These are phyloP conservation scores for Fusarium setosum DNA, from an alignment of 2,329 filamentous ascomycete species.

Conservation along the genomic window DNA sequence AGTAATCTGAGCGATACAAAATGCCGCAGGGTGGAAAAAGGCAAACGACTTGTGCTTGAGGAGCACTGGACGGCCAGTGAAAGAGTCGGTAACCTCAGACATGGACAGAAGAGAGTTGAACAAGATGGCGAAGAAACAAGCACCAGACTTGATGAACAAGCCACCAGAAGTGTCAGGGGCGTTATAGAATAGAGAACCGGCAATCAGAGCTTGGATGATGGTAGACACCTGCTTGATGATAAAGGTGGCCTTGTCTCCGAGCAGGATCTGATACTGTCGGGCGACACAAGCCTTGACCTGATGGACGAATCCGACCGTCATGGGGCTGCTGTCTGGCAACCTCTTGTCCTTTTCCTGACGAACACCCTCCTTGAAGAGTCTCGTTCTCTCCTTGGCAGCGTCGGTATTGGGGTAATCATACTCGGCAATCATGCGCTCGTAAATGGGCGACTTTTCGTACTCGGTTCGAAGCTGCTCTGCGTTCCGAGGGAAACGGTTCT, in stretches of 20 bases:
- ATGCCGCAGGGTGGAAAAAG: conserved; percentile 67
- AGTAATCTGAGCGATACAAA: conserved; percentile 67
- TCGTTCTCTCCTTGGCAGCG: conserved; percentile 60
- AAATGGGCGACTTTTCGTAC: conserved; percentile 65
- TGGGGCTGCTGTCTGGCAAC: conserved; percentile 63
- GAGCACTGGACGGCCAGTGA: conserved; percentile 68
- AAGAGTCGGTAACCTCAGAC: conserved; percentile 74
- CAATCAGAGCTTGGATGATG: conserved; percentile 69
- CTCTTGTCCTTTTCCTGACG: conserved; percentile 64
- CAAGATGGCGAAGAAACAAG: conserved; percentile 72
- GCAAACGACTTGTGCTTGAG: conserved; percentile 69
- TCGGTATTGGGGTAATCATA: conserved; percentile 66
- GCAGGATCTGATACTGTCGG: conserved; percentile 74
- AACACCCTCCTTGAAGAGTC: conserved; percentile 65
- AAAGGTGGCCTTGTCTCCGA: conserved; percentile 73
- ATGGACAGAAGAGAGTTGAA: conserved; percentile 72
- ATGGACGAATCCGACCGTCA: conserved; percentile 64
- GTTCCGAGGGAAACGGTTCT: conserved; percentile 58
- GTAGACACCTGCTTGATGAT: conserved; percentile 71
- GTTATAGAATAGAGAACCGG: conserved; percentile 76
- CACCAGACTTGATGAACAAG: conserved; percentile 72
- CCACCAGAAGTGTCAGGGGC: conserved; percentile 67
- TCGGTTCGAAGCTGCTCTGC: conserved; percentile 55
- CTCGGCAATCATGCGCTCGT: conserved; percentile 62
- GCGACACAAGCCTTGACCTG: conserved; percentile 68